These are phyloP conservation scores for Colletotrichum tanaceti DNA, from an alignment of 2,329 filamentous ascomycete genomes.

Conservation along the genomic window DNA sequence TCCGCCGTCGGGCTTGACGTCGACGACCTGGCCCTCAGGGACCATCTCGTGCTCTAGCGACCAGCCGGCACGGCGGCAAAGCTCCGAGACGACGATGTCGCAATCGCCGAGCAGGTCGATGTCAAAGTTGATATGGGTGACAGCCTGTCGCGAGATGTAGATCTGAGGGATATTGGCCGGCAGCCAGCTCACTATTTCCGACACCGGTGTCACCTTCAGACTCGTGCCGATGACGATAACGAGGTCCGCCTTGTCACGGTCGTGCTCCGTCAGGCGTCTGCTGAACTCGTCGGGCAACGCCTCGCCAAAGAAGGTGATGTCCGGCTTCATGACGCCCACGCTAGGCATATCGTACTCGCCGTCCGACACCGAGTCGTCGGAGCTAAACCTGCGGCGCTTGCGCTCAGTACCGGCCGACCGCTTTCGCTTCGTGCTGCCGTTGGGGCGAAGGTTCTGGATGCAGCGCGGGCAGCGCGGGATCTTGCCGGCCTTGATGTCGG, in stretches of 20 bases:
- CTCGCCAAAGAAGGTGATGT: constrained; percentile 98
- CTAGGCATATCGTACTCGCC: constrained; percentile 68
- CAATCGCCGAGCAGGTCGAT: constrained; percentile 96
- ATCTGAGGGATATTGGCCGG: constrained; percentile 87
- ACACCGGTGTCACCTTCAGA: constrained; percentile 94
- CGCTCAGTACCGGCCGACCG: constrained; percentile 53
- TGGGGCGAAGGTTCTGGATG: constrained; percentile 61
- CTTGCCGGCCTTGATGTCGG: constrained; percentile 78
- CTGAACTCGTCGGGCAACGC: constrained; percentile 86
- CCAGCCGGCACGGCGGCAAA: constrained; percentile 87
- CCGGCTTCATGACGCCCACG: constrained; percentile 91
- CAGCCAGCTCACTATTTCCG: constrained; percentile 85
- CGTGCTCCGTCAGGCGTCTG: constrained; percentile 81
- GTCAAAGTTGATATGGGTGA: constrained; percentile 93
- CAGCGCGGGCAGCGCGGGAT: constrained; percentile 85
- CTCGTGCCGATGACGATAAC: constrained; percentile 97
- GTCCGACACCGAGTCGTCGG: constrained; percentile 56
- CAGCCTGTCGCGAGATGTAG: constrained; percentile 87
- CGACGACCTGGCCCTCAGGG: constrained; percentile 71
- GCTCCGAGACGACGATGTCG: constrained; percentile 87
- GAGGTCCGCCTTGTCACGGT: constrained; percentile 83
- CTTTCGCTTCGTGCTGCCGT: constrained; percentile 52
- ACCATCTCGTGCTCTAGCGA: constrained; percentile 85
- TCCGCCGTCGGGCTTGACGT: constrained; percentile 63
- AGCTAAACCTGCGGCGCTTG: constrained; percentile 53